Conservation (phyloP, 352 stramenopile species). For the Sclerospora graminicola region DNA sequence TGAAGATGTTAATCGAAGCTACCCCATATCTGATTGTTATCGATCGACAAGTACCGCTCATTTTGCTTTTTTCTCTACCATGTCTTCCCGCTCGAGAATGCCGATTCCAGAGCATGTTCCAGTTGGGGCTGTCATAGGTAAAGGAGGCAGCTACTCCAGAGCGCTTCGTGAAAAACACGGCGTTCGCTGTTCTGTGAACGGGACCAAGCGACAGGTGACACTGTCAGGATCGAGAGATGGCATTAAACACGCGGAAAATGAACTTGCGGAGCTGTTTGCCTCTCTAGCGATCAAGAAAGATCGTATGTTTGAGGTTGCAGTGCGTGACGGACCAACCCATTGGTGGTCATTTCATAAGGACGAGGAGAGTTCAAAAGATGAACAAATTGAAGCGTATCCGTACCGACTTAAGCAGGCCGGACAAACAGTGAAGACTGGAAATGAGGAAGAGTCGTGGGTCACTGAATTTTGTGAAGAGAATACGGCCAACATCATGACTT, state of each 20-base stretch:
- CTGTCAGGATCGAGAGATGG: constrained; percentile 10
- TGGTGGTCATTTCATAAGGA: constrained; percentile 23
- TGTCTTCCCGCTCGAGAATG: too few species aligned
- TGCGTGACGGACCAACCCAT: not conserved
- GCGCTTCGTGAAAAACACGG: constrained; percentile 14
- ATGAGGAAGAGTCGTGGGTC: constrained; percentile 14
- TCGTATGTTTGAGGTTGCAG: constrained; percentile 27
- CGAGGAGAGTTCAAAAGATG: constrained; percentile 4
- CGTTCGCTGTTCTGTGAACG: too few species aligned
- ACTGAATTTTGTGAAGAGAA: constrained; percentile 21
- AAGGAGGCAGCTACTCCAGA: constrained; percentile 26
- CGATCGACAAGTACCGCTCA: too few species aligned
- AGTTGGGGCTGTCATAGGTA: too few species aligned
- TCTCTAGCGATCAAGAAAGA: constrained; percentile 7
- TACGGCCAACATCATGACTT: constrained; percentile 12
- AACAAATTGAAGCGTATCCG: constrained; percentile 10
- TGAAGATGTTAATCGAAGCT: too few species aligned
- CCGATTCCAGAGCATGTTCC: constrained; percentile 24
- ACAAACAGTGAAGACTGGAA: constrained; percentile 7
- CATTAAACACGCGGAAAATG: constrained; percentile 11
- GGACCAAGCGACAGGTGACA: constrained; percentile 17
- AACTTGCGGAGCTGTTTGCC: constrained; percentile 19
- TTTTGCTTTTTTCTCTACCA: too few species aligned
- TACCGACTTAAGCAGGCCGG: constrained; percentile 20
- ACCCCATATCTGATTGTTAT: too few species aligned